These are phyloP conservation scores for Backusella westeae DNA, from an alignment of 192 early-diverging fungal species.

Conservation along the genomic window DNA sequence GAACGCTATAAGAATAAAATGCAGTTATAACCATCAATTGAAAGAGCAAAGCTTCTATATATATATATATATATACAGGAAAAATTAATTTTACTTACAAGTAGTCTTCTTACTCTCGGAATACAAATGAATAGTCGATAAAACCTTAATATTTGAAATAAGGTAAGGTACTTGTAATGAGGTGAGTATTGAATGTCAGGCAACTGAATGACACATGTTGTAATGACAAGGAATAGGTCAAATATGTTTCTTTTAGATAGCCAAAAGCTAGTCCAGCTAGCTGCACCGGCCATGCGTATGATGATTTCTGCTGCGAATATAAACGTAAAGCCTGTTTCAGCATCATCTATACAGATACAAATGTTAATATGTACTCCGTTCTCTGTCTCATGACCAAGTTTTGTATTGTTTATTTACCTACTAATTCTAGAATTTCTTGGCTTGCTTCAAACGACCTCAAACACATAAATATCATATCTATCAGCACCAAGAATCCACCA, in stretches of 20 bases:
- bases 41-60: background rate
- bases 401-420: conserved; percentile 24
- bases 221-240: conserved; percentile 44
- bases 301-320: conserved; percentile 49
- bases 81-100: conserved; percentile 35
- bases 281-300: conserved; percentile 37
- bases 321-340: conserved; percentile 47
- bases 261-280: conserved; percentile 40
- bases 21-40: background rate
- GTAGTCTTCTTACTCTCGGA: conserved; percentile 40
- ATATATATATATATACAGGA: background rate
- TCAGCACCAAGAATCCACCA: conserved; percentile 37
- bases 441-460: conserved; percentile 36
- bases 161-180: conserved; percentile 48
- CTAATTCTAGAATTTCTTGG: conserved; percentile 15
- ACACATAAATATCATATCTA: conserved; percentile 47
- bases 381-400: background rate
- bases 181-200: conserved; percentile 40
- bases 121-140: conserved; percentile 50
- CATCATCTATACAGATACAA: conserved; percentile 29
- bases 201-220: conserved; percentile 50
- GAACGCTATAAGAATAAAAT: background rate
- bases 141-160: conserved; percentile 47
- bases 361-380: background rate
- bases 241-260: conserved; percentile 38